Base-by-base conservation (phyloP, 2,329 filamentous ascomycete species). In the Amphichorda felina region DNA sequence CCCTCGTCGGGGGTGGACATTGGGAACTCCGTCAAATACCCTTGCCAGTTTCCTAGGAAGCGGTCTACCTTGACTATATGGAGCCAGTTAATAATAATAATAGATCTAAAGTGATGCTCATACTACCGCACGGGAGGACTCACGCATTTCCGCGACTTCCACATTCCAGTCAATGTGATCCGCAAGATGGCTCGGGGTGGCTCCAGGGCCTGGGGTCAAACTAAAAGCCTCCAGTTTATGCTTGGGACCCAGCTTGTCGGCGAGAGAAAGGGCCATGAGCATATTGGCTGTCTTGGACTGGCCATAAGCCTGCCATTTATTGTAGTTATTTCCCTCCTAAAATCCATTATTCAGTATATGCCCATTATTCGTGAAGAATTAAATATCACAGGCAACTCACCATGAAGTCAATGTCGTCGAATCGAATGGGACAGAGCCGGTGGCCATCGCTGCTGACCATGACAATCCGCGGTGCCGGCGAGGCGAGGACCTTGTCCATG, bases 211-310 rank as follows among this genome's bases (percentile, higher is more conserved):
- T 5, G 35, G 35, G 28, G 32, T 28, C 10, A 51, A 30, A 17
- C 49, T 51, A 38, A 47, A 47, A 9, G 47, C 43, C 43, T 14
- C 25, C 4, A 49, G 38, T n/a, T n/a, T n/a, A 10, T 40, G 39
- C 18, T 32, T 36, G 15, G 9, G 4, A 4, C 45, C 44, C 8
- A 48, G 41, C 34, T 43, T 44, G 30, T 41, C 34, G 9, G 46
- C 45, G 8, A 49, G 38, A 0, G 38, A 36, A 8, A 46, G 17
- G 11, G 43, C 43, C 26, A 45, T 39, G 17, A 49, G 43, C 25
- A 47, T 49, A 33, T 50, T 51, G 7, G 49, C 50, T 3, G 50
- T 51, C 42, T 53, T 54, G 19, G 47, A 47, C 40, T 53, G 51
- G 4, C 45, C 50, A 24, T 54, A 52, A 2, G 44, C 45, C 6